Evolutionary conservation across 1,284 basidiomycete genomes (phyloP).

Genomic region (Bjerkandera adusta): DNA sequence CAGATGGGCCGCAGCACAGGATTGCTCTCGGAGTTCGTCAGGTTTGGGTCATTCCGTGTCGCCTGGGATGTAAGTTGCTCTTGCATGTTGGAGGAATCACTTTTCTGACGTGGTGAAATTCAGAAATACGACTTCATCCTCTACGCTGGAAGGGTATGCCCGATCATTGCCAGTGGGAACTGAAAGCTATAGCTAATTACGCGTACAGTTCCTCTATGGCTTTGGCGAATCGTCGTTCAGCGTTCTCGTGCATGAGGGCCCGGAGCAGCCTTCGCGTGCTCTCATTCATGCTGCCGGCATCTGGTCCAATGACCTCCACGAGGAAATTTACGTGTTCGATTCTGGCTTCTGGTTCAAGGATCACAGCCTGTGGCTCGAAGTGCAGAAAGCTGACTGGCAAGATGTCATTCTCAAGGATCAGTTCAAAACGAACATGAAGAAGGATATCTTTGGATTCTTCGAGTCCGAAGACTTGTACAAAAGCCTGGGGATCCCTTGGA

Average conservation of each 20-base stretch:
- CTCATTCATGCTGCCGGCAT: slow-evolving; percentile 54
- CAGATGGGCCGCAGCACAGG: slow-evolving; percentile 46
- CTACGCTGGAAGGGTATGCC: slow-evolving; percentile 39
- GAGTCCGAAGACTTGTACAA: slow-evolving; percentile 68
- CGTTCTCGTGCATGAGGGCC: slow-evolving; percentile 61
- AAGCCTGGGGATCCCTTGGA: slow-evolving; percentile 77
- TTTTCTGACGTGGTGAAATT: background rate
- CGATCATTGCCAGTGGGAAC: background rate
- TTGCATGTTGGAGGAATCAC: background rate
- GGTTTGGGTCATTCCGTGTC: slow-evolving; percentile 53
- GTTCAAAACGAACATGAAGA: slow-evolving; percentile 65
- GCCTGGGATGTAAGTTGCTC: slow-evolving; percentile 53
- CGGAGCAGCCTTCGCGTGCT: slow-evolving; percentile 48
- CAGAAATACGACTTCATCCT: slow-evolving; percentile 48
- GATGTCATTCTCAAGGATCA: slow-evolving; percentile 73
- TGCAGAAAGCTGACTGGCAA: slow-evolving; percentile 74
- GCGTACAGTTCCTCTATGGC: slow-evolving; percentile 44
- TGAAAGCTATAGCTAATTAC: background rate
- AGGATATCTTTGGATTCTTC: slow-evolving; percentile 80
- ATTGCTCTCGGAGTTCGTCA: slow-evolving; percentile 46
- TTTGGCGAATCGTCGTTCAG: slow-evolving; percentile 35
- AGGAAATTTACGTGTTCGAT: slow-evolving; percentile 78
- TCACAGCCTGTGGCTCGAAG: slow-evolving; percentile 57
- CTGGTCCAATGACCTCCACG: slow-evolving; percentile 50
- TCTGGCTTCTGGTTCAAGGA: slow-evolving; percentile 67